Evolutionary conservation across 1,284 basidiomycete species (phyloP).

Genomic region (Mycena citricolor): DNA sequence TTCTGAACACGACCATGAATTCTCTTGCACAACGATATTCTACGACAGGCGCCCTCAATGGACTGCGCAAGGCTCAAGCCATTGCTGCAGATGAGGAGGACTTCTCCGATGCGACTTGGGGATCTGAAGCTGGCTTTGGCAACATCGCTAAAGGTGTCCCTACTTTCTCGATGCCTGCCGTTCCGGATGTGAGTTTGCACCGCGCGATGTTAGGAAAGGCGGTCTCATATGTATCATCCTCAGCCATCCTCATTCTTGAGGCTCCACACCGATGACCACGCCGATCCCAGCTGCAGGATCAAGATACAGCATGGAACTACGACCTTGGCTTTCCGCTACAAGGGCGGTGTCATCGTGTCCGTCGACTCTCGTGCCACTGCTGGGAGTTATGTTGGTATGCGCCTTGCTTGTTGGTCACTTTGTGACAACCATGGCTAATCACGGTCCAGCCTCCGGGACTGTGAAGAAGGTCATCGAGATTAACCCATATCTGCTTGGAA

Average conservation of each 20-base stretch:
- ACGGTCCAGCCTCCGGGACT: slow-evolving; percentile 78
- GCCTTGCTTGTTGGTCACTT: neutral
- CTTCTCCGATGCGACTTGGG: slow-evolving; percentile 70
- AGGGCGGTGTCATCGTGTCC: slow-evolving; percentile 96
- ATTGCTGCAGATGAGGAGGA: slow-evolving; percentile 61
- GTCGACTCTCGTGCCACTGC: slow-evolving; percentile 98
- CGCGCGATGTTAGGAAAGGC: neutral
- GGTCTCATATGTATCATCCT: slow-evolving; percentile 4
- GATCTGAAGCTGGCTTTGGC: slow-evolving; percentile 79
- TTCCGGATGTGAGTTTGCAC: slow-evolving; percentile 68
- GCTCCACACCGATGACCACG: slow-evolving; percentile 90
- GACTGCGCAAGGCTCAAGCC: slow-evolving; percentile 52
- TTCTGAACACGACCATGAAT: slow-evolving; percentile 62
- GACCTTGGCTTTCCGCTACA: slow-evolving; percentile 95
- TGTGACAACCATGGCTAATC: slow-evolving; percentile 6
- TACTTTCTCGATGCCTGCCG: slow-evolving; percentile 65
- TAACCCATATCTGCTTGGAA: slow-evolving; percentile 97
- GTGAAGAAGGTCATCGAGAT: slow-evolving; percentile 99
- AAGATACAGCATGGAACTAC: slow-evolving; percentile 99
- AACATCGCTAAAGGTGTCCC: slow-evolving; percentile 68
- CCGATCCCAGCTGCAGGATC: slow-evolving; percentile 91
- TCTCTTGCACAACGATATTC: slow-evolving; percentile 68
- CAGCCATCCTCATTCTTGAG: slow-evolving; percentile 90
- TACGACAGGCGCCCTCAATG: slow-evolving; percentile 46
- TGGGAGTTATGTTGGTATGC: slow-evolving; percentile 91